Evolutionary conservation across 2,329 filamentous ascomycete genomes (phyloP).

Genomic region (Hymenoscyphus albidus): DNA sequence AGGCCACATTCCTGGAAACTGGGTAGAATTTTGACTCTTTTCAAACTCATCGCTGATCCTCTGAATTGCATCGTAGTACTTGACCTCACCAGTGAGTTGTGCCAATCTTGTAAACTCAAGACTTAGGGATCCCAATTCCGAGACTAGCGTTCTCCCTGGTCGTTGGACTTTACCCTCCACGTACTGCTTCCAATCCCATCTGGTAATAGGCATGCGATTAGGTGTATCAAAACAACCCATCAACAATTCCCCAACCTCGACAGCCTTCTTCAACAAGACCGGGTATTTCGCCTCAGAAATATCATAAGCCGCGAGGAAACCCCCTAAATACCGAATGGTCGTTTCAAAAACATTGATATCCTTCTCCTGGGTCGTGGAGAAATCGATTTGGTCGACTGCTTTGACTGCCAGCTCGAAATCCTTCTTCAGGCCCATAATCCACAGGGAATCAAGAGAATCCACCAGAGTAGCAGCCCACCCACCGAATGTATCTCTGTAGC

Average conservation of each 20-base stretch:
- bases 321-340: constrained; percentile 85
- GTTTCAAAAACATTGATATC: constrained; percentile 69
- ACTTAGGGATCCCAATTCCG: constrained; percentile 54
- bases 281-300: constrained; percentile 68
- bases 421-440: constrained; percentile 76
- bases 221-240: constrained; percentile 79
- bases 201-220: constrained; percentile 76
- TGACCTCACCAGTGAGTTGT: constrained; percentile 57
- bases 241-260: constrained; percentile 67
- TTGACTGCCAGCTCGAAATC: constrained; percentile 77
- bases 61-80: constrained; percentile 60
- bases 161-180: constrained; percentile 55
- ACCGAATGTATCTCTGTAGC: constrained; percentile 75
- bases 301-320: constrained; percentile 82
- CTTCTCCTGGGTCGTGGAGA: constrained; percentile 56
- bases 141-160: constrained; percentile 53
- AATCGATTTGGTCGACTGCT: constrained; percentile 71
- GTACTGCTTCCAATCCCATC: constrained; percentile 46
- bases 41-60: constrained; percentile 55
- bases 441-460: constrained; percentile 77
- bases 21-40: constrained; percentile 48
- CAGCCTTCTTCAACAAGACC: constrained; percentile 63
- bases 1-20: constrained; percentile 61
- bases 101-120: constrained; percentile 63
- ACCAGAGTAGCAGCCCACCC: constrained; percentile 88